These are phyloP conservation scores for Neofusicoccum parvum DNA, from an alignment of 2,329 filamentous ascomycete genomes.

Conservation along the genomic window DNA sequence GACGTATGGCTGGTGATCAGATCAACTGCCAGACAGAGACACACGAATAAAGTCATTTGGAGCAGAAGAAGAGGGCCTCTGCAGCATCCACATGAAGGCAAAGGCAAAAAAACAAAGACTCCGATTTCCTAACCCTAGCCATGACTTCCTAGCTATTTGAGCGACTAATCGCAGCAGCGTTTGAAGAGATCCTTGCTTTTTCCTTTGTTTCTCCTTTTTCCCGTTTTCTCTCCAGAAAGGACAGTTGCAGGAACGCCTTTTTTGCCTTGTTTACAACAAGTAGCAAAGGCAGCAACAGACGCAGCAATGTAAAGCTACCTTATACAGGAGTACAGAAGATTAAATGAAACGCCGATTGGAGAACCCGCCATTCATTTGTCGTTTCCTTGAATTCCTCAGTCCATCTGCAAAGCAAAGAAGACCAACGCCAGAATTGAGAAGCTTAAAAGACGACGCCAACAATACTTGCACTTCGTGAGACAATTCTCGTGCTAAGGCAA, in stretches of 20 bases:
- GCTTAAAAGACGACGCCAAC: too few relatives aligned
- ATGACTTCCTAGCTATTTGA: not conserved
- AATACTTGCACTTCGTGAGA: too few relatives aligned
- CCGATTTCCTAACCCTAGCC: too few relatives aligned
- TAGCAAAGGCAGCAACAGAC: not conserved
- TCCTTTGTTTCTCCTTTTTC: not conserved
- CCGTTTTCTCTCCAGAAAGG: not conserved
- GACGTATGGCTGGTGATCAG: too few relatives aligned
- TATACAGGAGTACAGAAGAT: constrained; percentile 1
- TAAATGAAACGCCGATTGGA: not conserved
- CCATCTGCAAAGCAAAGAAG: too few relatives aligned
- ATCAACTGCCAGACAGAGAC: too few relatives aligned
- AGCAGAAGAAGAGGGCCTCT: too few relatives aligned
- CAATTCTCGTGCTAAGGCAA: not conserved
- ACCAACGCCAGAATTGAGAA: too few relatives aligned
- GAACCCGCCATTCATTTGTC: not conserved
- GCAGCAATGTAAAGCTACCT: not conserved
- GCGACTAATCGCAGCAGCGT: not conserved
- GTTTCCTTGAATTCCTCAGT: not conserved
- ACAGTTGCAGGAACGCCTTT: constrained; percentile 3
- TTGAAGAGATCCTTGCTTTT: not conserved
- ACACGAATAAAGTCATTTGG: too few relatives aligned
- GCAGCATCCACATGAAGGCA: too few relatives aligned
- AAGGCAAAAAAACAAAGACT: too few relatives aligned
- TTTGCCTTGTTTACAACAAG: not conserved